These are phyloP conservation scores for Boletus insuetus DNA, from an alignment of 768 basidiomycete genomes.

Conservation along the genomic window DNA sequence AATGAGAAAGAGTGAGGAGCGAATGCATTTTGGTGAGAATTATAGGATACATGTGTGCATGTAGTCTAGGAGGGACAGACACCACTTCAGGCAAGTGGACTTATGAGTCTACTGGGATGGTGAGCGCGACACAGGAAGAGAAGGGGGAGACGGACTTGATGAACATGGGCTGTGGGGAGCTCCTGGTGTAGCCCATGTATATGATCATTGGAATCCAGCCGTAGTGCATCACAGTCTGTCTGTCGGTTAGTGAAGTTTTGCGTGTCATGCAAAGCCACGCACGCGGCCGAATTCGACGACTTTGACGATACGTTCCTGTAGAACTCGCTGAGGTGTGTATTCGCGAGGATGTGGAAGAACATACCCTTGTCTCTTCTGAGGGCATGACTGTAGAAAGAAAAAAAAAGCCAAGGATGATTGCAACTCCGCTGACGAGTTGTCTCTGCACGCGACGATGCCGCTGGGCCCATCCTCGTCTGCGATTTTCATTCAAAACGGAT, in stretches of 20 bases:
- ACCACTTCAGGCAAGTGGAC: conserved; percentile 74
- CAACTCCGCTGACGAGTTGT: conserved; percentile 28
- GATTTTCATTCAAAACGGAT: conserved; percentile 37
- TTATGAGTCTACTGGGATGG: conserved; percentile 67
- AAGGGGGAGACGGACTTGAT: conserved; percentile 75
- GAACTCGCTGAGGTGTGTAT: neutral
- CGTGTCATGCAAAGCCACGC: conserved; percentile 29
- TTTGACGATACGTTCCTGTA: conserved; percentile 74
- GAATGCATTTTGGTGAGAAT: conserved; percentile 19
- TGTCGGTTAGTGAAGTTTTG: conserved; percentile 1
- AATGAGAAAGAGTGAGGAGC: neutral
- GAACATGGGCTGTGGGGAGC: conserved; percentile 90
- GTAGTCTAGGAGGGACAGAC: conserved; percentile 10
- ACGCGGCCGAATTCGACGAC: conserved; percentile 80
- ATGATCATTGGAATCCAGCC: conserved; percentile 97
- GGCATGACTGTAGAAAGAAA: conserved; percentile 52
- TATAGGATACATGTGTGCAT: conserved; percentile 29
- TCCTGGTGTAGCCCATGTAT: conserved; percentile 89
- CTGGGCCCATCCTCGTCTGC: conserved; percentile 48
- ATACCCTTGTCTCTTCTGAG: conserved; percentile 88
- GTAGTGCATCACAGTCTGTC: conserved; percentile 85
- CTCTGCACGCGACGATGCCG: conserved; percentile 37
- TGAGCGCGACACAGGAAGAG: neutral
- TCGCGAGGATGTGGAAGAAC: conserved; percentile 1
- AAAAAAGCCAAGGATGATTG: conserved; percentile 12